These are phyloP conservation scores for Lagenidium sp. DNA, from an alignment of 352 stramenopile genomes.

Conservation along the genomic window DNA sequence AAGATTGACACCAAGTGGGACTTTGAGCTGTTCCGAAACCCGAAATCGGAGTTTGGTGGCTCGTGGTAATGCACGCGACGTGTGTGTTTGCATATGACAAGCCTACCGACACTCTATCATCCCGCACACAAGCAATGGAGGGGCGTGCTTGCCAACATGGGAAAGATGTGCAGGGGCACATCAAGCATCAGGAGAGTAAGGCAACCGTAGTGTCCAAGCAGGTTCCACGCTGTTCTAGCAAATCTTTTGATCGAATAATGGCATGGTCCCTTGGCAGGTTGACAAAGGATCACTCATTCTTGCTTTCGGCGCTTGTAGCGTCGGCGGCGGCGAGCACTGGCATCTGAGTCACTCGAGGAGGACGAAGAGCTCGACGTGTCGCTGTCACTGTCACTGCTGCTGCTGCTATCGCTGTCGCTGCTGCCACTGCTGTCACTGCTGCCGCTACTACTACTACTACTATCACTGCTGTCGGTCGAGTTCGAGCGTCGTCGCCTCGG, in stretches of 20 bases:
- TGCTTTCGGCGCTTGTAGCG: slow-evolving; percentile 29
- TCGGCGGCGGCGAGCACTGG: slow-evolving; percentile 21
- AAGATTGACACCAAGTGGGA: slow-evolving; percentile 95
- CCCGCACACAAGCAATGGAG: too few relatives aligned
- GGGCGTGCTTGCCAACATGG: too few relatives aligned
- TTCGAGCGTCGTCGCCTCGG: slow-evolving; percentile 13
- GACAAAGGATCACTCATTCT: slow-evolving; percentile 14
- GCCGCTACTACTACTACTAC: slow-evolving; percentile 13
- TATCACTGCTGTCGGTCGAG: slow-evolving; percentile 1
- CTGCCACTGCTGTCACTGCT: slow-evolving; percentile 7
- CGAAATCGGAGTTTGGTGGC: slow-evolving; percentile 84
- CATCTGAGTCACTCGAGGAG: slow-evolving; percentile 17
- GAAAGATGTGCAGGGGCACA: too few relatives aligned
- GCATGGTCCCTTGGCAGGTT: not conserved
- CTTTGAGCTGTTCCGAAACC: slow-evolving; percentile 79
- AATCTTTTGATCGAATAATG: too few relatives aligned
- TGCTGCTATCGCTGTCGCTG: slow-evolving; percentile 11
- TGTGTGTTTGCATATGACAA: too few relatives aligned
- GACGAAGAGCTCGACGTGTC: slow-evolving; percentile 3
- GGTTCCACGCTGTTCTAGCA: too few relatives aligned
- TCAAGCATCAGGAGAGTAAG: too few relatives aligned
- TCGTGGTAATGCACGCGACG: too few relatives aligned
- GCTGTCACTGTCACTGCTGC: slow-evolving; percentile 1
- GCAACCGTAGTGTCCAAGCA: too few relatives aligned
- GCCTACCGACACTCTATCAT: too few relatives aligned